Evolutionary conservation across 257 asterid genomes (phyloP), one percentile per base, ranked within the genome.

Genomic region (Fraxinus anomala): DNA sequence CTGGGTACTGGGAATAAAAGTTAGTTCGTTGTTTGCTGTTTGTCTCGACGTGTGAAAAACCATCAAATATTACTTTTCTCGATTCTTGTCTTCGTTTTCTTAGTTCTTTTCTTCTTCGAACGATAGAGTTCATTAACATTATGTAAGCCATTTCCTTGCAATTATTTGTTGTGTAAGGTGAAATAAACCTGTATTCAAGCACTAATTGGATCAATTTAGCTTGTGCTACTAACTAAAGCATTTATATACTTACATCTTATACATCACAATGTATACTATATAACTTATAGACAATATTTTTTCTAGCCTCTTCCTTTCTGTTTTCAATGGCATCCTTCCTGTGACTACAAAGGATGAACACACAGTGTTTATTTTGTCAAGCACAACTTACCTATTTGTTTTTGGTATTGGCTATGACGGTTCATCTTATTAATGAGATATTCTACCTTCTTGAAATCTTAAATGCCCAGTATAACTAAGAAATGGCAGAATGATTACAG

Each of bases 401-500:
- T 54, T 63, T 63, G 14, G 16, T 24, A 59, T 7, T 59, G 30
- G 1, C 31, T 8, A 21, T 23, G 31, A 23, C 5, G 12, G 63
- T 59, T 59, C 31, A 23, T 59, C 63, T 51, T 13, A 54, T 56
- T 56, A 5, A n/a, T 59, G 8, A 59, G 4, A n/a, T 21, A 59
- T 59, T 4, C 28, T 7, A 8, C 30, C 26, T 13, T 34, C 54
- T 76, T 65, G 70, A 51, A 61, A 30, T 69, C 47, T 75, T 30
- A 67, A 47, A 47, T 77, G 80, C 73, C 36, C 26, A 37, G 40
- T 74, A 70, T 36, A 21, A 24, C 26, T 24, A 28, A 67, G 74
- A 76, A 63, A 34, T 70, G 11, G 7, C 40, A 49, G 47, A 69
- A 33, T 70, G n/a, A 26, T 49, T 14, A 77, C 89, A 95, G 99